A percentile compares a stretch with the other conserved stretches of the same genome.
Conservation (phyloP, 371 early-diverging fungal genomes). For the Dichotomocladium elegans region DNA sequence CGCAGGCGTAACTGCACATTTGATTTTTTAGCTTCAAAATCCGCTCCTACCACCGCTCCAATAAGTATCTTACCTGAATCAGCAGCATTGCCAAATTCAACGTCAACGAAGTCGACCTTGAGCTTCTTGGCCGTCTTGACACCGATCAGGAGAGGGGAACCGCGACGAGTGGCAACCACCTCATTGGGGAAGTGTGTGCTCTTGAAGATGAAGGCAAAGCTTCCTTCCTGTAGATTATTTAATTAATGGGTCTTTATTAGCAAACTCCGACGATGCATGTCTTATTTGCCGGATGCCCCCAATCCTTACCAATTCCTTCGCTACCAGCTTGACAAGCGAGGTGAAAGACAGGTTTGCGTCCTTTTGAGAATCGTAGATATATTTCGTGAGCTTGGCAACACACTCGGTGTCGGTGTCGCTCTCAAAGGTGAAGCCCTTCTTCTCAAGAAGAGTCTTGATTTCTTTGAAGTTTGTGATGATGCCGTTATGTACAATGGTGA, state of each 20-base stretch:
- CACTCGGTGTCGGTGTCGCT: slow-evolving; percentile 87
- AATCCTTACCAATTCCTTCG: slow-evolving; percentile 77
- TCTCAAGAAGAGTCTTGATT: slow-evolving; percentile 87
- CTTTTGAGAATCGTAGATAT: slow-evolving; percentile 90
- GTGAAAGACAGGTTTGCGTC: slow-evolving; percentile 65
- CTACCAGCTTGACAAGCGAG: slow-evolving; percentile 85
- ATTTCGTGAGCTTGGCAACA: slow-evolving; percentile 94
- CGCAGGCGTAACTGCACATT: slow-evolving; percentile 8
- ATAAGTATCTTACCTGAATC: slow-evolving; percentile 7
- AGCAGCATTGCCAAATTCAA: slow-evolving; percentile 40
- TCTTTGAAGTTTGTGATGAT: slow-evolving; percentile 99
- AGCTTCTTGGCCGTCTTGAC: slow-evolving; percentile 95
- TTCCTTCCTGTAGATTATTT: slow-evolving; percentile 87
- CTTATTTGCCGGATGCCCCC: too few relatives aligned
- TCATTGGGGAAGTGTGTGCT: slow-evolving; percentile 88
- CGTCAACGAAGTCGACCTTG: slow-evolving; percentile 87
- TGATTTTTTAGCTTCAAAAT: background rate
- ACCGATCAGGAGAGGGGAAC: slow-evolving; percentile 96
- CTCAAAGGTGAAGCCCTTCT: slow-evolving; percentile 93
- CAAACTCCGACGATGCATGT: too few relatives aligned
- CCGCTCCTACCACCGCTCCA: background rate
- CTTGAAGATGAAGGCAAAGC: slow-evolving; percentile 96
- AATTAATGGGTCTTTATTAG: too few relatives aligned
- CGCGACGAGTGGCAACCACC: slow-evolving; percentile 93
- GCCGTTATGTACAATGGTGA: slow-evolving; percentile 97